phyloP scores from a whole-genome alignment of 1,284 basidiomycete species.

The Malassezia obtusa region DNA sequence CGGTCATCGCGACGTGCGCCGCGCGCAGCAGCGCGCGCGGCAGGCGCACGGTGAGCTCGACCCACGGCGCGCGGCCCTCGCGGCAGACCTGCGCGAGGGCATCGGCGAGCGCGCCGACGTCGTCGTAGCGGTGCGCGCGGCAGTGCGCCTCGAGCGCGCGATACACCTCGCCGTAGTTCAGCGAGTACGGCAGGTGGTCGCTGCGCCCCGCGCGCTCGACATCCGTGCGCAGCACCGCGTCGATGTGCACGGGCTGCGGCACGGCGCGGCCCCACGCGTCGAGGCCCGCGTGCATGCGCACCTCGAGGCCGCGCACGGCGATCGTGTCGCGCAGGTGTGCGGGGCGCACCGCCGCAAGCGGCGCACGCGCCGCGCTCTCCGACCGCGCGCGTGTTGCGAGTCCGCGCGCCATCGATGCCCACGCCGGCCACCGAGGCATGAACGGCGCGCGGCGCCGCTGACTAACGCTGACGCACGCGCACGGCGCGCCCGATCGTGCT shows the following conservation, averaged over 20 bases:
- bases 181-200: slow-evolving; percentile 57
- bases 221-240: slow-evolving; percentile 56
- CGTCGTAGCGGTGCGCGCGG: slow-evolving; percentile 18
- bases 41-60: slow-evolving; percentile 53
- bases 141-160: slow-evolving; percentile 43
- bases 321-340: slow-evolving; percentile 32
- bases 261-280: slow-evolving; percentile 41
- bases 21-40: slow-evolving; percentile 56
- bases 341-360: slow-evolving; percentile 8
- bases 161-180: slow-evolving; percentile 49
- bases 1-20: slow-evolving; percentile 52
- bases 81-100: slow-evolving; percentile 51
- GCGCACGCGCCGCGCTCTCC: too few relatives aligned
- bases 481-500: too few relatives aligned
- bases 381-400: background rate
- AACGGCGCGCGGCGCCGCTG: background rate
- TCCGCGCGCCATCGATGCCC: too few relatives aligned
- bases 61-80: slow-evolving; percentile 49
- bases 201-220: slow-evolving; percentile 54
- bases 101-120: slow-evolving; percentile 34
- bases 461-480: background rate
- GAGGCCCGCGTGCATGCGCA: slow-evolving; percentile 39
- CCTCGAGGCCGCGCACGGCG: slow-evolving; percentile 29
- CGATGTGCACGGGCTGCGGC: slow-evolving; percentile 57
- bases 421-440: background rate